These are phyloP conservation scores for Trametes gibbosa DNA, from an alignment of 768 basidiomycete species.

Conservation along the genomic window DNA sequence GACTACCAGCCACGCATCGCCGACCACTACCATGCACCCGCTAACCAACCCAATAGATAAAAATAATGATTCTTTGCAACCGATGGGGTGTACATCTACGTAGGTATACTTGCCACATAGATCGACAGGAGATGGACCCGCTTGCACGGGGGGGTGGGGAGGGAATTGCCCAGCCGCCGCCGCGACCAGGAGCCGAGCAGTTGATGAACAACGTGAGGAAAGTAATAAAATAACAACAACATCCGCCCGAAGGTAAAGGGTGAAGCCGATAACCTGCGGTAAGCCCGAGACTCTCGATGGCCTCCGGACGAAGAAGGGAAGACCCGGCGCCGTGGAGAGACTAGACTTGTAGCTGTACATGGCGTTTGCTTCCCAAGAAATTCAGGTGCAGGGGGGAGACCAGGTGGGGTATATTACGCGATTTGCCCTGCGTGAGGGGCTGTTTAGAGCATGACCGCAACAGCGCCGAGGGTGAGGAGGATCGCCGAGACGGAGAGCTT, in stretches of 20 bases:
- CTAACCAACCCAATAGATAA: slow-evolving; percentile 8
- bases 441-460: slow-evolving; percentile 23
- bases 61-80: slow-evolving; percentile 16
- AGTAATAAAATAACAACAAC: slow-evolving; percentile 15
- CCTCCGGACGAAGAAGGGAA: slow-evolving; percentile 12
- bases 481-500: slow-evolving; percentile 26
- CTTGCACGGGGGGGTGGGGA: slow-evolving; percentile 12
- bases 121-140: slow-evolving; percentile 5
- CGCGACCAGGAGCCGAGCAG: slow-evolving; percentile 17
- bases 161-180: not conserved
- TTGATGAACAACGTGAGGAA: not conserved
- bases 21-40: too few relatives aligned
- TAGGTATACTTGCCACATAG: slow-evolving; percentile 3
- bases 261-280: slow-evolving; percentile 11
- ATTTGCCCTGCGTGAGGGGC: slow-evolving; percentile 9
- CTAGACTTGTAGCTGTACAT: slow-evolving; percentile 21
- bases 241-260: slow-evolving; percentile 9
- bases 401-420: slow-evolving; percentile 14
- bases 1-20: too few relatives aligned
- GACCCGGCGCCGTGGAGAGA: slow-evolving; percentile 20
- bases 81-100: slow-evolving; percentile 7
- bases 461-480: slow-evolving; percentile 23
- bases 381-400: not conserved
- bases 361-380: slow-evolving; percentile 19
- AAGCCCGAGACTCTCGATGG: slow-evolving; percentile 16